phyloP scores from a whole-genome alignment of 2,329 filamentous ascomycete genomes.

The Aspergillus ochraceoroseus region DNA sequence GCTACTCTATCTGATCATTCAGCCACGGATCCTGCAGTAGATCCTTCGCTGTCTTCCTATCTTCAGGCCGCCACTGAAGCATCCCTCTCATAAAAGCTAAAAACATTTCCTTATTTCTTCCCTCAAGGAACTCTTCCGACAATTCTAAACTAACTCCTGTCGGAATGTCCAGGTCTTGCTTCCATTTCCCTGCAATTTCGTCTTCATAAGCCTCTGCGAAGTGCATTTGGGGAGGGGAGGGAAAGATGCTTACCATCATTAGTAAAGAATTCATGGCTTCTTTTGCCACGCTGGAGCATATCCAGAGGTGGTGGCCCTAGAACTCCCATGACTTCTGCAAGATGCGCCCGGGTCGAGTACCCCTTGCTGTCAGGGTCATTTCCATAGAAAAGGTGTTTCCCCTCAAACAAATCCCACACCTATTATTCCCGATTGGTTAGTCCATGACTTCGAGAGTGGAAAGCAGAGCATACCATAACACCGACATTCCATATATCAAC shows the following conservation, averaged over 20 bases:
- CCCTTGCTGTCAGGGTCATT: constrained; percentile 36
- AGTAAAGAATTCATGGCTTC: constrained; percentile 41
- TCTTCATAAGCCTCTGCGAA: constrained; percentile 8
- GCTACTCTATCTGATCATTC: constrained; percentile 10
- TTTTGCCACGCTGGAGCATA: constrained; percentile 32
- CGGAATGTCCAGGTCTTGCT: constrained; percentile 19
- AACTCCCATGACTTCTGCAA: constrained; percentile 45
- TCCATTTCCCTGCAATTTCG: constrained; percentile 18
- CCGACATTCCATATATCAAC: constrained; percentile 52
- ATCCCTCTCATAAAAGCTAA: constrained; percentile 17
- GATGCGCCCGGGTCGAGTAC: constrained; percentile 40
- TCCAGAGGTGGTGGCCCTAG: constrained; percentile 42
- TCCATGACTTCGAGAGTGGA: constrained; percentile 5
- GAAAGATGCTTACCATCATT: constrained; percentile 31
- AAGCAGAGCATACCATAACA: constrained; percentile 41
- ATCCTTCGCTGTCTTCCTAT: constrained; percentile 19
- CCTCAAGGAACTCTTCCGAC: constrained; percentile 20
- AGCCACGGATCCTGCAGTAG: constrained; percentile 21
- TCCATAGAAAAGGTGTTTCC: constrained; percentile 42
- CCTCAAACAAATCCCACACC: constrained; percentile 50
- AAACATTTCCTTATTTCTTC: constrained; percentile 18
- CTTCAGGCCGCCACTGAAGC: constrained; percentile 21
- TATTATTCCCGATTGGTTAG: constrained; percentile 21
- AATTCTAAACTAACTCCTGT: constrained; percentile 13
- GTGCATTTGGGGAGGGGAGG: neutral